These are phyloP conservation scores for Colletotrichum cuscutae DNA, from an alignment of 2,329 filamentous ascomycete species.

Conservation along the genomic window DNA sequence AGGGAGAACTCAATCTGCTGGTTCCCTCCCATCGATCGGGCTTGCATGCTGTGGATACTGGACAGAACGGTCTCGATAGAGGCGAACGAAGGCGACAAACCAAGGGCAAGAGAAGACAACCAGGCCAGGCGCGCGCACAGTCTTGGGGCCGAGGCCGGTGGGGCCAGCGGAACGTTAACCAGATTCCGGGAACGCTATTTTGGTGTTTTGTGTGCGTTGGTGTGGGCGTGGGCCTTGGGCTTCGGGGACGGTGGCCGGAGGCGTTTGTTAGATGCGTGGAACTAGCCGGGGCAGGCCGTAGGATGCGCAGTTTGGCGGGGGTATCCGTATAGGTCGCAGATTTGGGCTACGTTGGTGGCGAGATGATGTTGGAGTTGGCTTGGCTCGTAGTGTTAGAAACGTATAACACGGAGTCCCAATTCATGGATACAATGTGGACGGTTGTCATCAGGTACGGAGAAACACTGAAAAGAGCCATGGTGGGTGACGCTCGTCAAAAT, in stretches of 20 bases:
- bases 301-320: neutral
- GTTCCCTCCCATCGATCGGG: neutral
- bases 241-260: neutral
- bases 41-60: neutral
- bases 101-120: neutral
- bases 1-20: neutral
- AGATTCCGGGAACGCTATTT: constrained; percentile 24
- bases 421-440: neutral
- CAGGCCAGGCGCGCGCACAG: neutral
- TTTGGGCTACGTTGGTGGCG: neutral
- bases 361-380: neutral
- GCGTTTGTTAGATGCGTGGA: neutral
- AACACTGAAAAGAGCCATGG: no score
- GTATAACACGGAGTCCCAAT: neutral
- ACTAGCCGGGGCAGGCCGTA: neutral
- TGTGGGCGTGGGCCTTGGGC: neutral
- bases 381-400: neutral
- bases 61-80: neutral
- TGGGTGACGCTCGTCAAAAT: neutral
- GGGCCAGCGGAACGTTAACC: constrained; percentile 5
- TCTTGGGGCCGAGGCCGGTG: neutral
- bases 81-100: neutral
- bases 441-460: neutral
- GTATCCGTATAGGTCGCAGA: neutral
- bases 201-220: neutral